Evolutionary conservation across 176 grass and related monocot species (phyloP), one percentile per base, ranked within the genome.

Genomic region (Carex myosuroides): DNA sequence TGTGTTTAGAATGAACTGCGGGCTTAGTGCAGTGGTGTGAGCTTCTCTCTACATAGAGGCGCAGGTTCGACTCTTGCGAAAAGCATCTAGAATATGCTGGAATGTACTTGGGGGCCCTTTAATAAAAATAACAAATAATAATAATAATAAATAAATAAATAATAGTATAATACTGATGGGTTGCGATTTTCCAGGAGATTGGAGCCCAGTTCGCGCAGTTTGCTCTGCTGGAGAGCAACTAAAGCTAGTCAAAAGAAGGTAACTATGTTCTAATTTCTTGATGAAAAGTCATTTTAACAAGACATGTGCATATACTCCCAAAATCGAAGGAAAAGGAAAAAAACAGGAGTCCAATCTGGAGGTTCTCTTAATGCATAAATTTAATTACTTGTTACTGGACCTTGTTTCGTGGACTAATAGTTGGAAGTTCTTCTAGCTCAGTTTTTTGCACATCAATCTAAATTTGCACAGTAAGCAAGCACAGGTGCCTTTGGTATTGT

Each of bases 161-260:
- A 39, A 24, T 81, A 50, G 16, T 64, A 62, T 20, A 50, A 24
- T 81, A 50, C 21, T 64, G 55, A 64, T 60, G 50, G 54, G 63
- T 79, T 80, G 59, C 62, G 58, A 86, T 87, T 81, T 53, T 84
- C 6, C 73, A 90, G 88, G 88, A 87, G 64, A 84, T 81, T 90
- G 62, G 88, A 90, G 73, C 85, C 88, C 13, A 87, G 22, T 83
- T 84, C 88, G 33, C 74, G 88, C 80, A 84, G 64, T 79, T 75
- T 90, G 53, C 81, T 87, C 20, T 84, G 81, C 71, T 90, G 88
- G 88, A 86, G 82, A 84, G 81, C 80, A 61, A 65, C 81, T 16
- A 87, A 58, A 69, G 62, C 57, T 58, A 81, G 81, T 84, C 80
- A 53, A 63, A 69, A 35, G 29, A 90, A 87, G 88, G 88, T 87